Evolutionary conservation across 805 yeast species (phyloP), one percentile per base, ranked within the genome.

Genomic region (Brettanomyces nanus): DNA sequence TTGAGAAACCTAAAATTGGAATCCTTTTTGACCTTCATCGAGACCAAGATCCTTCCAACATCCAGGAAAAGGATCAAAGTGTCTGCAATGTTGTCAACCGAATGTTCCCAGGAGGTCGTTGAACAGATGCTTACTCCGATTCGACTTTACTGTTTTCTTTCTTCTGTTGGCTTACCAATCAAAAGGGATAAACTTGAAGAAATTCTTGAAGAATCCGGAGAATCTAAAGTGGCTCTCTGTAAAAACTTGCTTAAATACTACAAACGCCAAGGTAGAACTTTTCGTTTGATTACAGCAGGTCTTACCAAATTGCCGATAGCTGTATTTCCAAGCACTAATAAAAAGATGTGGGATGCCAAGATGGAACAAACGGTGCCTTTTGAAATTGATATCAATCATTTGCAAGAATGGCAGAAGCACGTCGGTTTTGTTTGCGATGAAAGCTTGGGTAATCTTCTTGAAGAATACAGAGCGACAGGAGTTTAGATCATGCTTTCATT

Each of bases 151-250:
- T 54, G 62, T 4, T 69, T 71, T 38, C 50, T 75, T 31, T 65
- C 63, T 21, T 59, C 68, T 44, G 67, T 71, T 37, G 77, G 77
- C 0, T 49, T 75, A 18, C 62, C 69, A 3, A 70, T 75, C 6
- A 58, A 68, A 5, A 52, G 58, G 6, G 65, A 63, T 1, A 62
- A 58, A 20, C 43, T 75, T 19, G 47, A 50, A 5, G 58, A 54
- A 10, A 64, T 74, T 4, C 54, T 73, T 1, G 56, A 61, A 2
- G 46, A 46, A 5, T 47, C 72, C 5, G 53, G 64, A 0, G 66
- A 69, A 0, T 65, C 62, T 3, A 61, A 68, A 4, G 44, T 61
- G 1, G 38, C 36, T 1, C 40, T 75, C 13, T 37, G 64, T 28
- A 71, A 67, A 42, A 62, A 61, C 19, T 47, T 75, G 28, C 59